A percentile compares a stretch with the other conserved stretches of the same genome.
Evolutionary conservation across 2,329 filamentous ascomycete genomes (phyloP).

Genomic region (Berkeleyomyces rouxiae): DNA sequence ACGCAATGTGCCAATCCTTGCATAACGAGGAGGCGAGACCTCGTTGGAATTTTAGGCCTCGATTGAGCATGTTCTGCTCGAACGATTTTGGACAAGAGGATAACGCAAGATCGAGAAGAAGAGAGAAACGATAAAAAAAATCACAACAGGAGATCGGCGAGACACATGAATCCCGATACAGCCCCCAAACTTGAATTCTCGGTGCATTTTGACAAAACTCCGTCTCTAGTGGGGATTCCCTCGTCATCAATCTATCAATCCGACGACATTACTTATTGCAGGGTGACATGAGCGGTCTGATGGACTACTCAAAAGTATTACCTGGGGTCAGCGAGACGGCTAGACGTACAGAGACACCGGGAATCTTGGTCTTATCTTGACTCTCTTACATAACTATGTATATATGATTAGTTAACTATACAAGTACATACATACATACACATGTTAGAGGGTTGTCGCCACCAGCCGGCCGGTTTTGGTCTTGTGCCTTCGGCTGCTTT

Average conservation of each 20-base stretch:
- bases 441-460: neutral
- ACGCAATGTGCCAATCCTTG: neutral
- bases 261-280: neutral
- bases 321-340: too few relatives aligned
- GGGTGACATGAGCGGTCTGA: too few relatives aligned
- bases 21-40: neutral
- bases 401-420: too few relatives aligned
- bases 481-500: neutral
- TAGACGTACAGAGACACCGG: too few relatives aligned
- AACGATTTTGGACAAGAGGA: too few relatives aligned
- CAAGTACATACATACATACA: too few relatives aligned
- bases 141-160: neutral
- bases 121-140: neutral
- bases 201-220: neutral
- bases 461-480: neutral
- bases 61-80: neutral
- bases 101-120: neutral
- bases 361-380: too few relatives aligned
- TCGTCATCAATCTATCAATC: neutral
- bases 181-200: neutral
- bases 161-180: neutral
- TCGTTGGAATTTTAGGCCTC: neutral
- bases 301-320: too few relatives aligned
- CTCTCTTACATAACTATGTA: too few relatives aligned
- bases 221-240: neutral